Evolutionary conservation across 2,329 filamentous ascomycete species (phyloP), one percentile per base, ranked within the genome.

Genomic region (Cladobotryum mycophilum): DNA sequence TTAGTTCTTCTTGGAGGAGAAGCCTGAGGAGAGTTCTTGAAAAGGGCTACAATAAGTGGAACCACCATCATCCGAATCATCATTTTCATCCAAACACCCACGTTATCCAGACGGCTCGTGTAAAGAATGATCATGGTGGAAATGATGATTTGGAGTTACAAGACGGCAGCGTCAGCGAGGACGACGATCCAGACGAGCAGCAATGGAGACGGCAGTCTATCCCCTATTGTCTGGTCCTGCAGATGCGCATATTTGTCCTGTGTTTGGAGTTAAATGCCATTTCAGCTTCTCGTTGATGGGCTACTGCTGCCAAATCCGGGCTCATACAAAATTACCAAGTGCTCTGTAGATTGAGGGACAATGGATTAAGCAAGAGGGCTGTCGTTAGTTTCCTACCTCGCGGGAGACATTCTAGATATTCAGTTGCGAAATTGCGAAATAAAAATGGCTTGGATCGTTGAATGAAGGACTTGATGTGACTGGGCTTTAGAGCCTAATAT

Each of bases 1-100:
- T 40, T 53, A 89, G 85, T 96, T 96, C 85, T 97, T 97, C 87
- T 71, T 97, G 70, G 92, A 97, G 70, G 91, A 96, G 65, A 66
- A 65, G 52, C 64, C 67, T 40, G 71, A 80, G 48, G 75, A 79
- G 66, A 74, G 71, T 66, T 76, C 72, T 72, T 78, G 74, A 81
- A 89, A 76, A 81, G 77, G 69, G 67, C 71, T 65, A 60, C 55
- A 60, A 64, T 51, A 58, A 69, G 53, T 56, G 59, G 51, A 58
- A 64, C 55, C 58, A 64, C 55, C 62, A 67, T 64, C 58, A 67
- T 64, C 58, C 64, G 55, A 12, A 34, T 25, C 55, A 54, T 43
- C 48, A 58, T 42, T 59, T 60, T 54, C 52, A 64, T 60, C 60
- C 59, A 60, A 62, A 53, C 65, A 62, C 64, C 54, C 75, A 75